A percentile compares a stretch with the other conserved stretches of the same genome.
phyloP scores from a whole-genome alignment of 2,329 filamentous ascomycete genomes.

The Emmonsiellopsis sp. region DNA sequence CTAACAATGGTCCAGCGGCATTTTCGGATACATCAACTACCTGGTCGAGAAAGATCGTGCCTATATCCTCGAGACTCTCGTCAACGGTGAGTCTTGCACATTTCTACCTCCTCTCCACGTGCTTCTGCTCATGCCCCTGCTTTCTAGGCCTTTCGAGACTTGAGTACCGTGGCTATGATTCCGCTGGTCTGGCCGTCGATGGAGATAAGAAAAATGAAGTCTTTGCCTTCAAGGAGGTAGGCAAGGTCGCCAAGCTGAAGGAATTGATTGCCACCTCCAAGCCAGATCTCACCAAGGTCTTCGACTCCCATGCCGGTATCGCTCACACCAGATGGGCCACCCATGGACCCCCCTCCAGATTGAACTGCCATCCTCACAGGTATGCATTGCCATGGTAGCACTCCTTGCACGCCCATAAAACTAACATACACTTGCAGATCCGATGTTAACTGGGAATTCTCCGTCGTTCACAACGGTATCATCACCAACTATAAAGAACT shows the following conservation, averaged over 20 bases:
- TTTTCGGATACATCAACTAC: constrained; percentile 99
- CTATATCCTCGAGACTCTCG: constrained; percentile 89
- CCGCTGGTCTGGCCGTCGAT: constrained; percentile 88
- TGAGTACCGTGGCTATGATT: constrained; percentile 98
- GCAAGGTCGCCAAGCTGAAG: constrained; percentile 96
- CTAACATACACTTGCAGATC: constrained; percentile 49
- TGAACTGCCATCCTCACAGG: constrained; percentile 98
- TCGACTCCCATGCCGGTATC: constrained; percentile 97
- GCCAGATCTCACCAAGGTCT: constrained; percentile 81
- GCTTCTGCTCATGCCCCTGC: constrained; percentile 13
- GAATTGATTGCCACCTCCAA: constrained; percentile 77
- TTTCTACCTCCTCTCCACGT: not conserved
- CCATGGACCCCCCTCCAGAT: constrained; percentile 83
- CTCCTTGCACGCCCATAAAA: not conserved
- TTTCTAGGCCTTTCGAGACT: constrained; percentile 75
- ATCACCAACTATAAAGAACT: constrained; percentile 99
- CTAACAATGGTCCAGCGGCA: constrained; percentile 54
- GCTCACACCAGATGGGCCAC: constrained; percentile 99
- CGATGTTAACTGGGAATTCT: constrained; percentile 90
- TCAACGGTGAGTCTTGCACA: constrained; percentile 66
- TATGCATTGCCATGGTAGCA: constrained; percentile 38
- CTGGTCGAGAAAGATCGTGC: constrained; percentile 97
- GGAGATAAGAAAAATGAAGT: constrained; percentile 99
- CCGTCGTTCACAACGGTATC: constrained; percentile 98
- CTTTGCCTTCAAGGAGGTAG: constrained; percentile 95